These are phyloP conservation scores for Backusella luteola DNA, from an alignment of 192 early-diverging fungal species.

Conservation along the genomic window DNA sequence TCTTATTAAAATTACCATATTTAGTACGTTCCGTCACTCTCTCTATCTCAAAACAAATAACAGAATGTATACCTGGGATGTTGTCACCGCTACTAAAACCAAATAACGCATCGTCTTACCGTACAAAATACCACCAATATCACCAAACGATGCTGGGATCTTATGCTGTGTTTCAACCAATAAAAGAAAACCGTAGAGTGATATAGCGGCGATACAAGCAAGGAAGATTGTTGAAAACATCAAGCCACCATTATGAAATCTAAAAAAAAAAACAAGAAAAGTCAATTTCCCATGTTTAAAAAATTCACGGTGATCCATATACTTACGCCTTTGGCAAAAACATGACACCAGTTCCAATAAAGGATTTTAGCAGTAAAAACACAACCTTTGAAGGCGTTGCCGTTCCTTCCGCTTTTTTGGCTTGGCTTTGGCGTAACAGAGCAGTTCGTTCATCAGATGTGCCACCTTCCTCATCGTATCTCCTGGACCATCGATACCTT, in stretches of 20 bases:
- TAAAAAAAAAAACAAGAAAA: conserved; percentile 8
- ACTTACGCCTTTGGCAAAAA: conserved; percentile 33
- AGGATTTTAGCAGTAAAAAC: conserved; percentile 76
- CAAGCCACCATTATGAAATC: conserved; percentile 61
- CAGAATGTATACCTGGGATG: conserved; percentile 45
- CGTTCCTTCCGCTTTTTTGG: conserved; percentile 38
- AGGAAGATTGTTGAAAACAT: conserved; percentile 60
- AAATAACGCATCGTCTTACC: conserved; percentile 59
- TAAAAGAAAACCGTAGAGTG: conserved; percentile 62
- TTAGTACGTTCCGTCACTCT: background rate
- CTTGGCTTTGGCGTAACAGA: conserved; percentile 13
- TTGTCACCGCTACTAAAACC: conserved; percentile 47
- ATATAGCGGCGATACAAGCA: conserved; percentile 57
- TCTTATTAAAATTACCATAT: conserved; percentile 23
- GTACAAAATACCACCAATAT: conserved; percentile 67
- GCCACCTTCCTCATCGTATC: background rate
- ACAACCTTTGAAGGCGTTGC: conserved; percentile 72
- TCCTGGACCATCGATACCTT: background rate
- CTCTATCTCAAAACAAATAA: background rate
- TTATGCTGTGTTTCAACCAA: conserved; percentile 61
- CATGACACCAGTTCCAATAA: conserved; percentile 50
- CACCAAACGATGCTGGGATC: conserved; percentile 64
- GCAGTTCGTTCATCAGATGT: conserved; percentile 21
- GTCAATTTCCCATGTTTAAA: background rate
- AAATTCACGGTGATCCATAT: background rate